These are phyloP conservation scores for Xylaria sp. DNA, from an alignment of 2,329 filamentous ascomycete species.

Conservation along the genomic window DNA sequence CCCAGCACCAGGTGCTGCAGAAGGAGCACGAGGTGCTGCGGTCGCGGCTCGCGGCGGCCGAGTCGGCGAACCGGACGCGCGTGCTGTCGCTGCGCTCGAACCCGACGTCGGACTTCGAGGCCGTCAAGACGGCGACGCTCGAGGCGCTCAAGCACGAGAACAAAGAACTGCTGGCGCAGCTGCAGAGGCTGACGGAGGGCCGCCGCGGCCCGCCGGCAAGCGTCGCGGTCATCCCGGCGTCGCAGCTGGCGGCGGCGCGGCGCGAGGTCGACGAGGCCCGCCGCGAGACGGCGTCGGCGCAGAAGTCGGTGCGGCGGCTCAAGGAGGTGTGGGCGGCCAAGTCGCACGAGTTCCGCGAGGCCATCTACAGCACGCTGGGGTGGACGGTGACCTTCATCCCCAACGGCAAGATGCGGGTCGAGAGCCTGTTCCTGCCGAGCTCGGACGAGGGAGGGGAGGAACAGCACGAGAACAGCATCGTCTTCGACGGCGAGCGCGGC, in stretches of 20 bases:
- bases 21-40: constrained; percentile 70
- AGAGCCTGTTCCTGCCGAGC: constrained; percentile 79
- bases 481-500: constrained; percentile 91
- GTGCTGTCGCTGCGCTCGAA: constrained; percentile 89
- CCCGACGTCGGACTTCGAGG: constrained; percentile 83
- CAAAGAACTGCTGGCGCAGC: constrained; percentile 73
- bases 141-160: constrained; percentile 82
- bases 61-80: constrained; percentile 73
- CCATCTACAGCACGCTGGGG: constrained; percentile 86
- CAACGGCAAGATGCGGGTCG: constrained; percentile 94
- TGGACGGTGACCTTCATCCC: constrained; percentile 96
- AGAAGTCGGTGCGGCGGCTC: constrained; percentile 82
- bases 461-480: constrained; percentile 72
- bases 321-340: constrained; percentile 94
- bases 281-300: constrained; percentile 69
- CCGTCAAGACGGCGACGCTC: constrained; percentile 81
- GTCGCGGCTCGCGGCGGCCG: constrained; percentile 70
- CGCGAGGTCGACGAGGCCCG: constrained; percentile 75
- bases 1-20: constrained; percentile 71
- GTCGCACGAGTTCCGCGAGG: constrained; percentile 91
- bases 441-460: constrained; percentile 56
- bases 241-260: constrained; percentile 73
- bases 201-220: constrained; percentile 42
- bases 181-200: constrained; percentile 56
- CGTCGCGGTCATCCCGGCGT: constrained; percentile 71